phyloP scores from a whole-genome alignment of 192 early-diverging fungal genomes.

The Tieghemiomyces parasiticus region DNA sequence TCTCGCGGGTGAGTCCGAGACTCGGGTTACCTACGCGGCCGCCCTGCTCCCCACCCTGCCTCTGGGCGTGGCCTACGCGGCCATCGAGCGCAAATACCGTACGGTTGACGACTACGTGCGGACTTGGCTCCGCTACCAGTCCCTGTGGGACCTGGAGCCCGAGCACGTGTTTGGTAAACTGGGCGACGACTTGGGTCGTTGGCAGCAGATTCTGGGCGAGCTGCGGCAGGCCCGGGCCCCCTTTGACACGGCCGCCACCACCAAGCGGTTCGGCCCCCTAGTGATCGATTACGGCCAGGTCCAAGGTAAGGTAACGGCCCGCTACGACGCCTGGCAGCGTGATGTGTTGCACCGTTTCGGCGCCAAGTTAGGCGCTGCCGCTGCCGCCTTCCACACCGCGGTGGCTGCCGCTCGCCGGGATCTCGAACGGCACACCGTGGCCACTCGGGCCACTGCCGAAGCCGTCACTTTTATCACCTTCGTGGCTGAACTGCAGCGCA shows the following conservation, averaged over 20 bases:
- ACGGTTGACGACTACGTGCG: conserved; percentile 73
- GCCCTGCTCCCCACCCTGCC: conserved; percentile 46
- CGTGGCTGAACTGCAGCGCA: conserved; percentile 86
- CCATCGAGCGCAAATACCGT: conserved; percentile 62
- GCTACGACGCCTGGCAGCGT: conserved; percentile 96
- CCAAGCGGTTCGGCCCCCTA: conserved; percentile 69
- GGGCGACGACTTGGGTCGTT: conserved; percentile 75
- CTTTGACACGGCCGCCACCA: conserved; percentile 92
- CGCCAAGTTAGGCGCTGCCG: conserved; percentile 53
- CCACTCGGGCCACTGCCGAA: conserved; percentile 73
- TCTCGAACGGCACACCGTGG: conserved; percentile 77
- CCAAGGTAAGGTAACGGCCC: conserved; percentile 93
- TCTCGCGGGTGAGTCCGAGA: conserved; percentile 33
- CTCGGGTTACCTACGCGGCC: conserved; percentile 48
- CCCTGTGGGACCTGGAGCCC: conserved; percentile 92
- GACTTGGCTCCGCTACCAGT: conserved; percentile 96
- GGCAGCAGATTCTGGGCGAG: conserved; percentile 89
- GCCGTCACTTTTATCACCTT: conserved; percentile 90
- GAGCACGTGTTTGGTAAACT: conserved; percentile 67
- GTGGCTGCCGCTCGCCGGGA: conserved; percentile 66
- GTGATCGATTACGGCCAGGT: conserved; percentile 95
- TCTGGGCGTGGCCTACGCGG: conserved; percentile 66
- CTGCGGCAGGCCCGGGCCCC: conserved; percentile 86
- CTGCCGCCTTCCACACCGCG: conserved; percentile 60
- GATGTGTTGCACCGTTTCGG: conserved; percentile 92